Base-by-base conservation (phyloP, 1,139 yeast species). In the Magnusiomyces paraingens region DNA sequence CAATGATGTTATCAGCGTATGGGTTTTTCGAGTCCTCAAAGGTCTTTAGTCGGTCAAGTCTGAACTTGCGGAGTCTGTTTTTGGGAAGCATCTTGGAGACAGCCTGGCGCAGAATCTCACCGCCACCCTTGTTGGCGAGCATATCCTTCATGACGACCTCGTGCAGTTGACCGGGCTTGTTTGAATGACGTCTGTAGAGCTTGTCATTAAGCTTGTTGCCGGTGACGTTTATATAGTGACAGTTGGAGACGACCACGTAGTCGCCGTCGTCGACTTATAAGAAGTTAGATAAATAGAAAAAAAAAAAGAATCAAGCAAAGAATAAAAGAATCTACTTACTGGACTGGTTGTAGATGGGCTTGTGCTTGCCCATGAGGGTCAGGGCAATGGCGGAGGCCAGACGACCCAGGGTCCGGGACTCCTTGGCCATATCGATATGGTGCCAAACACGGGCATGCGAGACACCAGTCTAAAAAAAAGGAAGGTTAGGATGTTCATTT, bases 21-120 rank as follows among this genome's bases (percentile, higher is more conserved):
- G 97, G 97, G 69, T 88, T 88, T 55, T 84, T 86, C 55, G 89
- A 83, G 40, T 95, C 96, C 64, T 94, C 98, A 68, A 79, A 87
- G 0, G 88, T 80, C 72, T 88, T 90, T 60, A 93, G 76, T 66
- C 99, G 81, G 49, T 83, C 94, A 67, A 93, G 72, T 68, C 99
- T 81, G 32, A 77, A 75, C 64, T 86, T 81, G 69, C 98, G 81
- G 60, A 85, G 80, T 66, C 84, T 83, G 70, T 93, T 91, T 73
- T 89, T 90, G 44, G 99, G 99, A 56, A 93, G 77, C 99, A 93
- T 93, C 56, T 95, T 95, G 61, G 88, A 84, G 8, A 93, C 99
- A 0, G 99, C 98, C 64, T 86, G 81, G 64, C 72, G 80, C 62
- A 93, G 73, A 18, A 90, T 73, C 68, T 91, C 99, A 18, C 88